Percentiles rank a stretch among this genome's conserved stretches.
These are phyloP conservation scores for Salvia rosmarinus DNA, from an alignment of 257 asterid genomes.

Conservation along the genomic window DNA sequence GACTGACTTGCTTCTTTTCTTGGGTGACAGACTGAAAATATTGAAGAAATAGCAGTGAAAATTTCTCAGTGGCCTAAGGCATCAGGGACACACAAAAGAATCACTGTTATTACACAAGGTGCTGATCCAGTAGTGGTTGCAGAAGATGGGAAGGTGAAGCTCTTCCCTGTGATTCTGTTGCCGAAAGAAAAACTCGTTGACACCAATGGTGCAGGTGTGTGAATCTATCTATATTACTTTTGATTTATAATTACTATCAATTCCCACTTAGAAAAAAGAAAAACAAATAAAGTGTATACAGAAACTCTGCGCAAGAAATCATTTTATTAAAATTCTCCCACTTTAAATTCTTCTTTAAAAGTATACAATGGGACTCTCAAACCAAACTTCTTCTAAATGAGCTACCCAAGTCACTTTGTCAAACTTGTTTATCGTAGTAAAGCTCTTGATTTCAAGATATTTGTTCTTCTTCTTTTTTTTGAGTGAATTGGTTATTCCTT, in stretches of 20 bases:
- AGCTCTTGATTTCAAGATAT: background rate
- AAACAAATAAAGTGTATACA: background rate
- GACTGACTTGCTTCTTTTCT: constrained; percentile 33
- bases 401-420: background rate
- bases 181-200: constrained; percentile 93
- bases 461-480: background rate
- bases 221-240: constrained; percentile 11
- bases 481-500: background rate
- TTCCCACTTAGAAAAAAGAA: constrained; percentile 1
- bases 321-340: background rate
- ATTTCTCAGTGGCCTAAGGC: constrained; percentile 89
- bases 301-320: background rate
- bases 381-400: constrained; percentile 2
- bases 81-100: constrained; percentile 78
- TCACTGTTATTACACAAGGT: constrained; percentile 86
- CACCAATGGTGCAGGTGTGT: constrained; percentile 90
- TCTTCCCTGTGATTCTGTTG: constrained; percentile 65
- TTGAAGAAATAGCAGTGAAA: constrained; percentile 92
- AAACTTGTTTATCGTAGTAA: background rate
- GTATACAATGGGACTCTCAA: background rate
- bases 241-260: background rate
- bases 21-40: constrained; percentile 68
- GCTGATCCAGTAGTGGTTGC: constrained; percentile 93
- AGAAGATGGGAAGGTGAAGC: constrained; percentile 79
- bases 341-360: background rate